These are phyloP conservation scores for Penicillium arizonense DNA, from an alignment of 495 filamentous ascomycete genomes.

Conservation along the genomic window DNA sequence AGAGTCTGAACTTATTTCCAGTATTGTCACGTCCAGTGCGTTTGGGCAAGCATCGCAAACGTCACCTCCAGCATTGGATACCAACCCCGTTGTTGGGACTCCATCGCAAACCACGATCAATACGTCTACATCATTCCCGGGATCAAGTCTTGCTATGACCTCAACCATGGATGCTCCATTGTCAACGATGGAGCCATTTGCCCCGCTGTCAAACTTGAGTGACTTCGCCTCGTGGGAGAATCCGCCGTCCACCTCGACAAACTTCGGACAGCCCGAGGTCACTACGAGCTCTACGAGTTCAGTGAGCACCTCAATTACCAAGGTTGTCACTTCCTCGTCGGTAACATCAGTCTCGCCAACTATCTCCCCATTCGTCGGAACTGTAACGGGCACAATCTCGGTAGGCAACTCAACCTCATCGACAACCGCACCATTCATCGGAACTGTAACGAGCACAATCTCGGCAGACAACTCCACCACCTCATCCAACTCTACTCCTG, in stretches of 20 bases:
- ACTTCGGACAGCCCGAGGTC: not conserved
- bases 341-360: not conserved
- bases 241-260: no score
- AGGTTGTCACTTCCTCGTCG: not conserved
- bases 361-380: not conserved
- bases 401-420: not conserved
- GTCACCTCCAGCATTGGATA: not conserved
- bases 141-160: no score
- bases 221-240: no score
- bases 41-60: not conserved
- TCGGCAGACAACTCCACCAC: not conserved
- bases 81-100: not conserved
- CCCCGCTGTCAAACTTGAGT: no score
- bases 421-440: not conserved
- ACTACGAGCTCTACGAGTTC: not conserved
- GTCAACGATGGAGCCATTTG: no score
- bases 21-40: not conserved
- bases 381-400: not conserved
- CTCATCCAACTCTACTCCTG: not conserved
- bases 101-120: no score
- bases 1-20: not conserved
- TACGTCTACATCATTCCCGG: no score
- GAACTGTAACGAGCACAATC: not conserved
- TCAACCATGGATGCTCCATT: no score
- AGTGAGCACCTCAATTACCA: not conserved